Percentiles rank a stretch among this genome's conserved stretches.
These are phyloP conservation scores for Bipolaris bicolor DNA, from an alignment of 2,329 filamentous ascomycete species.

Conservation along the genomic window DNA sequence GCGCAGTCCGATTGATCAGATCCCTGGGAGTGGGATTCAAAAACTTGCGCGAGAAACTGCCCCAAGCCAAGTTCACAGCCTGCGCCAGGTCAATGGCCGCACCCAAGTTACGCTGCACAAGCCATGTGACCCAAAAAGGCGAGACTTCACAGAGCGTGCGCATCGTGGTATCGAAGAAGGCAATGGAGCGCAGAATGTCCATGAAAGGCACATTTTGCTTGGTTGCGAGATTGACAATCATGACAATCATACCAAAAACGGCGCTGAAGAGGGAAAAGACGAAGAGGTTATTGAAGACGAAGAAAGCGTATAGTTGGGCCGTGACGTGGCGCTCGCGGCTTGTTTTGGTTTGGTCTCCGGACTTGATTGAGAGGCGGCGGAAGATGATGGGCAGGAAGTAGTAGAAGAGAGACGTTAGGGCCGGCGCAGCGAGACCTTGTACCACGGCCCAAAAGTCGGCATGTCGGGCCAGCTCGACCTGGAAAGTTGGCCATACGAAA, in stretches of 20 bases:
- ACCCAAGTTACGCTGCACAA: constrained; percentile 90
- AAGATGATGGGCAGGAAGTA: constrained; percentile 89
- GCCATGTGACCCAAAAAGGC: constrained; percentile 78
- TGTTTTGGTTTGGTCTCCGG: constrained; percentile 90
- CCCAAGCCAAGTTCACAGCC: constrained; percentile 80
- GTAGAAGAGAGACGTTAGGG: constrained; percentile 85
- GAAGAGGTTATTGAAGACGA: constrained; percentile 95
- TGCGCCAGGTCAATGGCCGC: constrained; percentile 94
- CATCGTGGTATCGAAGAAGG: constrained; percentile 70
- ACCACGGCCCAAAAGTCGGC: constrained; percentile 79
- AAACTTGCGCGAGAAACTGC: constrained; percentile 84
- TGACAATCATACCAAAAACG: constrained; percentile 74
- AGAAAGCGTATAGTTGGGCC: constrained; percentile 90
- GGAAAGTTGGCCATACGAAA: constrained; percentile 78
- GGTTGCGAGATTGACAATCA: constrained; percentile 65
- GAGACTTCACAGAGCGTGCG: constrained; percentile 80
- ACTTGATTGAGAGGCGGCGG: constrained; percentile 79
- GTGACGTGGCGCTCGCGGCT: constrained; percentile 90
- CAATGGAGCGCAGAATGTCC: constrained; percentile 67
- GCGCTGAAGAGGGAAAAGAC: constrained; percentile 92
- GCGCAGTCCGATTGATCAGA: constrained; percentile 89
- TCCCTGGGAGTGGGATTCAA: constrained; percentile 87
- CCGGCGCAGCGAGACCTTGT: constrained; percentile 89
- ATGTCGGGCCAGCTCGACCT: constrained; percentile 66
- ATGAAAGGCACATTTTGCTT: constrained; percentile 63